Evolutionary conservation across 116 monocot genomes (phyloP), one percentile per base, ranked within the genome.

Genomic region (Papilionanthe hybrid): DNA sequence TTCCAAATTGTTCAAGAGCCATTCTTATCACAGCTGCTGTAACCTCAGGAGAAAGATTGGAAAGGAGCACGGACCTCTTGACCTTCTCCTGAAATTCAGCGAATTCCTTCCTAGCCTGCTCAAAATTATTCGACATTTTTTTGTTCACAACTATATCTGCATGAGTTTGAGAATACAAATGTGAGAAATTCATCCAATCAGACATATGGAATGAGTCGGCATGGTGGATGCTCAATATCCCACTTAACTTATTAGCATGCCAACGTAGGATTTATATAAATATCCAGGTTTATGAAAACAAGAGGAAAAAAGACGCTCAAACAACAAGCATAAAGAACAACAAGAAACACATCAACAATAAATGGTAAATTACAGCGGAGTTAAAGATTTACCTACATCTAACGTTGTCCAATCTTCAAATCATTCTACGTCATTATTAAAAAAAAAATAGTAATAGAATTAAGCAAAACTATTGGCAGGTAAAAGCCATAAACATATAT

Each of bases 31-130:
- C 90, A 63, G 88, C n/a, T 12, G 48, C 29, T 25, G 92, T 94
- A 8, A 90, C 94, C 43, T 82, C 81, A 50, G 83, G 91, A 41
- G 98, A 90, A 20, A 99, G 87, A 57, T 90, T 88, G 57, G 88
- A 89, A 32, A 99, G 78, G 72, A 89, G 88, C 1, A 94, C 88
- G 28, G 94, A 94, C 79, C 90, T 90, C 72, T 81, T 91, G 13
- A 99, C 98, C 82, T 89, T 99, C 32, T 84, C 88, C 80, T 84
- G 42, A 75, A 99, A 94, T 25, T 93, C 90, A 9, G 78, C 77
- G 82, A 90, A 99, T 23, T 69, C 84, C 56, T 93, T 91, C 77
- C 37, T 69, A 3, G 75, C 83, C 42, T 80, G 55, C 47, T 89
- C 91, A 23, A 20, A 10, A 42, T 75, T 76, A 42, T 72, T 71